phyloP scores from a whole-genome alignment of 2,329 filamentous ascomycete genomes.

The Volutella citrinella region DNA sequence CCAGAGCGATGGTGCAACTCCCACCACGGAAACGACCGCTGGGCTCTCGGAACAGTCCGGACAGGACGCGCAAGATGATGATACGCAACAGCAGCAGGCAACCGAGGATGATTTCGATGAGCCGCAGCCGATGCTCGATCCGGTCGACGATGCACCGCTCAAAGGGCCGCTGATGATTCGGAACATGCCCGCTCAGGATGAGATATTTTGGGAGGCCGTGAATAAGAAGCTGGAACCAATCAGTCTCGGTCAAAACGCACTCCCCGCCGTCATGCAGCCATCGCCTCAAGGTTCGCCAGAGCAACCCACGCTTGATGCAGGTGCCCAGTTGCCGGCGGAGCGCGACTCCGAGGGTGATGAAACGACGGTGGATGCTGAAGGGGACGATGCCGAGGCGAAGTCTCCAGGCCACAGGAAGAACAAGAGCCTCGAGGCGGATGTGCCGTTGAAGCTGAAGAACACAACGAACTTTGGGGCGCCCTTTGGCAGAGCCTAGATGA shows the following conservation, averaged over 20 bases:
- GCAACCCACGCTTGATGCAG: not conserved
- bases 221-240: constrained; percentile 51
- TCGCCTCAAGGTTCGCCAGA: constrained; percentile 36
- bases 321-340: not conserved
- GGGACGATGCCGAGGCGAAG: not conserved
- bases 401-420: not conserved
- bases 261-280: constrained; percentile 41
- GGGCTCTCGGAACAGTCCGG: constrained; percentile 9
- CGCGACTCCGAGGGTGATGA: not conserved
- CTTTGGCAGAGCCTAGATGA: too few species aligned
- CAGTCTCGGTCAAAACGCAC: constrained; percentile 42
- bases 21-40: constrained; percentile 20
- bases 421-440: not conserved
- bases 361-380: not conserved
- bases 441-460: not conserved
- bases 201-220: constrained; percentile 49
- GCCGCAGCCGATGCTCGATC: constrained; percentile 32
- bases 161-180: constrained; percentile 52
- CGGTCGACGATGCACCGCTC: constrained; percentile 43
- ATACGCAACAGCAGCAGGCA: constrained; percentile 7
- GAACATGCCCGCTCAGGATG: constrained; percentile 55
- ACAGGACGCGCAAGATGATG: constrained; percentile 1
- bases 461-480: not conserved
- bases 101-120: constrained; percentile 14
- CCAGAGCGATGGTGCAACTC: constrained; percentile 28